Evolutionary conservation across 2,329 filamentous ascomycete species (phyloP).

Genomic region (Fusarium nurragi): DNA sequence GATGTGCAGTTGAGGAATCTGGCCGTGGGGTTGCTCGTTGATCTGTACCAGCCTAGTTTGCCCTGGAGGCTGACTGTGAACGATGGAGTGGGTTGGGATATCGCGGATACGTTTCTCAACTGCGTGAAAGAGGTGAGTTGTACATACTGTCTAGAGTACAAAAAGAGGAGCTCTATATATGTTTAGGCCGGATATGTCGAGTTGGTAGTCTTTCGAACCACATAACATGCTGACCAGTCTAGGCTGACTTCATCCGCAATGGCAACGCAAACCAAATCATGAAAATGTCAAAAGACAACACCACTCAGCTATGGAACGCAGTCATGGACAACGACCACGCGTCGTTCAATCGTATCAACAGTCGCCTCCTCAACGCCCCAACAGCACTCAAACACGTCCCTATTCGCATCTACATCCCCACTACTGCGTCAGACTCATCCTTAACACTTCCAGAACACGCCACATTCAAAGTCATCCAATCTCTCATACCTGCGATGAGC

Average conservation of each 20-base stretch:
- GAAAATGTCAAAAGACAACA: constrained; percentile 85
- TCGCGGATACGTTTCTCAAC: constrained; percentile 71
- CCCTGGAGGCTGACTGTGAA: constrained; percentile 66
- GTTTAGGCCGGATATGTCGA: not conserved
- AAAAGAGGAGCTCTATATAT: not conserved
- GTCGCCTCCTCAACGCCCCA: constrained; percentile 78
- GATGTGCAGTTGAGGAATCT: constrained; percentile 63
- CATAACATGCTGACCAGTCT: constrained; percentile 13
- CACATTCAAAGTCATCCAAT: constrained; percentile 78
- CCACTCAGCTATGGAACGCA: constrained; percentile 81
- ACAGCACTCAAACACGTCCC: constrained; percentile 84
- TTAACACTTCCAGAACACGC: constrained; percentile 50
- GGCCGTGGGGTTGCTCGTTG: constrained; percentile 63
- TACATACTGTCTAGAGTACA: not conserved
- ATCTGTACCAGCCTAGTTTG: constrained; percentile 64
- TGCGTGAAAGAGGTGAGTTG: constrained; percentile 67
- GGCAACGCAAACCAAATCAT: constrained; percentile 91
- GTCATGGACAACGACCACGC: constrained; percentile 80
- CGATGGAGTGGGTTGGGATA: constrained; percentile 67
- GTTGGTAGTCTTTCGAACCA: not conserved
- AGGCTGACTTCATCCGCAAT: constrained; percentile 87
- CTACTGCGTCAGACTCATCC: constrained; percentile 51
- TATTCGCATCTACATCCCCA: constrained; percentile 84
- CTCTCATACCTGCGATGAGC: constrained; percentile 67
- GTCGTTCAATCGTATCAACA: constrained; percentile 78